These are phyloP conservation scores for Salix dunnii DNA, from an alignment of 345 rosid species.

Conservation along the genomic window DNA sequence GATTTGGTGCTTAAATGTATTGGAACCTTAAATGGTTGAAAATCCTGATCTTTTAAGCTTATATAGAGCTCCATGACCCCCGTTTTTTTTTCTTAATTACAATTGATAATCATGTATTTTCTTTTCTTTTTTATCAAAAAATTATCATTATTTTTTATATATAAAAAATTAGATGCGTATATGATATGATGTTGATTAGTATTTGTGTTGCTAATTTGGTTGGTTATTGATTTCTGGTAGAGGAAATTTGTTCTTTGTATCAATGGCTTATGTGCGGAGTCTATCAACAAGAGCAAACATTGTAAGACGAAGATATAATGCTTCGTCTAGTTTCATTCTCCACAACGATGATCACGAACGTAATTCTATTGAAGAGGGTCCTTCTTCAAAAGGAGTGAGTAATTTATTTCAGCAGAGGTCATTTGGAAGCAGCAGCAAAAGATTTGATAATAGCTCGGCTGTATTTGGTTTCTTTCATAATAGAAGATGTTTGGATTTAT, in stretches of 20 bases:
- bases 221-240: neutral
- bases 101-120: neutral
- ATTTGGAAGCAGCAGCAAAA: conserved; percentile 19
- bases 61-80: neutral
- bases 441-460: conserved; percentile 15
- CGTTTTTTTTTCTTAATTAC: too few relatives aligned
- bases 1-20: neutral
- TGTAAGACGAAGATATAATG: conserved; percentile 31
- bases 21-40: neutral
- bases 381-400: conserved; percentile 30
- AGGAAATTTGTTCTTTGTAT: neutral
- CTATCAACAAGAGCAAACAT: conserved; percentile 49
- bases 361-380: conserved; percentile 19
- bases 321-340: conserved; percentile 36
- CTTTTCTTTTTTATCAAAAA: too few relatives aligned
- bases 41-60: too few relatives aligned
- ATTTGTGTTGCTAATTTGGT: neutral
- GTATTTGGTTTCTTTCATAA: conserved; percentile 20
- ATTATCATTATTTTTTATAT: too few relatives aligned
- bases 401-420: conserved; percentile 37
- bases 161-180: neutral
- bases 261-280: conserved; percentile 56
- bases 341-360: conserved; percentile 37
- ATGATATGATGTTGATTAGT: neutral
- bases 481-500: conserved; percentile 27